Conservation (phyloP, 768 basidiomycete genomes). For the Cyclocybe cylindracea region DNA sequence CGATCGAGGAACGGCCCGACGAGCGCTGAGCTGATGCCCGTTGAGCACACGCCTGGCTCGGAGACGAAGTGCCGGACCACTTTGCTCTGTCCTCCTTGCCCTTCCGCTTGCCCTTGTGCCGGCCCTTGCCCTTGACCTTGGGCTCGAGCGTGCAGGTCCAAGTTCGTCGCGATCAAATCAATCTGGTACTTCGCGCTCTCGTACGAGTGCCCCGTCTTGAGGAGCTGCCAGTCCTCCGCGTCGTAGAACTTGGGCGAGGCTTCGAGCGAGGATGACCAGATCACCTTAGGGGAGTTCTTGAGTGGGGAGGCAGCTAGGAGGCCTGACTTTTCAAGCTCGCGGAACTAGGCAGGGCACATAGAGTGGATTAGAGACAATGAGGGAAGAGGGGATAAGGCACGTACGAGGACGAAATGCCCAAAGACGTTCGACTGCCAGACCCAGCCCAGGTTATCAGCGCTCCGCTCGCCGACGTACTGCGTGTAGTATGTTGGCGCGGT, state of each 20-base stretch:
- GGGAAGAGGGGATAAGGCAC: no score
- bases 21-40: conserved; percentile 56
- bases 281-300: conserved; percentile 50
- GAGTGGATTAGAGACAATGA: no score
- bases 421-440: conserved; percentile 88
- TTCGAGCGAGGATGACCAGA: conserved; percentile 82
- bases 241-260: conserved; percentile 56
- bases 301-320: conserved; percentile 48
- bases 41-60: conserved; percentile 71
- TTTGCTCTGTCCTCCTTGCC: conserved; percentile 17
- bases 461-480: conserved; percentile 60
- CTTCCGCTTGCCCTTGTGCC: no score
- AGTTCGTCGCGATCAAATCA: conserved; percentile 59
- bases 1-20: conserved; percentile 44
- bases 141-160: conserved; percentile 47
- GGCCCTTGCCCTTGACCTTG: no score
- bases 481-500: conserved; percentile 57
- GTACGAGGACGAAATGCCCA: conserved; percentile 75
- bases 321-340: conserved; percentile 46
- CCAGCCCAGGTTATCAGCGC: conserved; percentile 72
- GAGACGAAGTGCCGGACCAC: conserved; percentile 58
- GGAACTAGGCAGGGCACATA: no score
- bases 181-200: conserved; percentile 77
- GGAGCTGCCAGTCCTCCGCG: conserved; percentile 71
- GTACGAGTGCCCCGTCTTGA: conserved; percentile 62